phyloP scores from a whole-genome alignment of 2,329 filamentous ascomycete species.

The Nemania sp. region DNA sequence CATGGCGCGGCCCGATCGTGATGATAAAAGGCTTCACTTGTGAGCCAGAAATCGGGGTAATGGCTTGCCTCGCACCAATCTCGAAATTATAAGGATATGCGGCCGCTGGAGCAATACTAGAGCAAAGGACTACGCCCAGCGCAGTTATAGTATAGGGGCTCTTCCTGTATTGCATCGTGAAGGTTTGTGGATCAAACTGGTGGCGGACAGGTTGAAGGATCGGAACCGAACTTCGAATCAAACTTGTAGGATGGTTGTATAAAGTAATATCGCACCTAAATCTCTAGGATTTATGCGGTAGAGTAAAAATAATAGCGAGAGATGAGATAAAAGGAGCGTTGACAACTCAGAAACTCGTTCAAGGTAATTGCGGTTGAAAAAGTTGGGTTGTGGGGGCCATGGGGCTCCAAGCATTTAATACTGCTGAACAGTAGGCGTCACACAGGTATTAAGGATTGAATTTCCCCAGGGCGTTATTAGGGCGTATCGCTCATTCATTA shows the following conservation, averaged over 20 bases:
- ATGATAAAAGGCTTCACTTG: conserved; percentile 4
- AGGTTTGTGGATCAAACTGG: neutral
- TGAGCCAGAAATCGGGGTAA: neutral
- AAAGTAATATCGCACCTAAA: neutral
- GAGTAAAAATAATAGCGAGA: neutral
- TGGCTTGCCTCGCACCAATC: neutral
- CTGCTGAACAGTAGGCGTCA: neutral
- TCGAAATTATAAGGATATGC: neutral
- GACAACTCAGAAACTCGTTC: neutral
- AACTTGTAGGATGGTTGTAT: neutral
- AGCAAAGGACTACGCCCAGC: neutral
- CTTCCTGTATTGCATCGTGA: neutral
- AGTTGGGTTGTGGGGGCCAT: neutral
- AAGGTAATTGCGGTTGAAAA: neutral
- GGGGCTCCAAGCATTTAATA: neutral
- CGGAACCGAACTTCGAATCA: neutral
- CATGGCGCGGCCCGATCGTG: neutral
- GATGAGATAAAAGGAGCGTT: neutral
- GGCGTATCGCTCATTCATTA: neutral
- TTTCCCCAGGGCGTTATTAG: neutral
- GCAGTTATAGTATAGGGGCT: neutral
- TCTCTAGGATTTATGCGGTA: neutral
- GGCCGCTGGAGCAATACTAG: neutral
- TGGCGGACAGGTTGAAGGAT: neutral
- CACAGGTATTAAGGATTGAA: neutral